A percentile compares a stretch with the other conserved stretches of the same genome.
Conservation (phyloP, 768 basidiomycete genomes). For the Rhizopogon roseolus region DNA sequence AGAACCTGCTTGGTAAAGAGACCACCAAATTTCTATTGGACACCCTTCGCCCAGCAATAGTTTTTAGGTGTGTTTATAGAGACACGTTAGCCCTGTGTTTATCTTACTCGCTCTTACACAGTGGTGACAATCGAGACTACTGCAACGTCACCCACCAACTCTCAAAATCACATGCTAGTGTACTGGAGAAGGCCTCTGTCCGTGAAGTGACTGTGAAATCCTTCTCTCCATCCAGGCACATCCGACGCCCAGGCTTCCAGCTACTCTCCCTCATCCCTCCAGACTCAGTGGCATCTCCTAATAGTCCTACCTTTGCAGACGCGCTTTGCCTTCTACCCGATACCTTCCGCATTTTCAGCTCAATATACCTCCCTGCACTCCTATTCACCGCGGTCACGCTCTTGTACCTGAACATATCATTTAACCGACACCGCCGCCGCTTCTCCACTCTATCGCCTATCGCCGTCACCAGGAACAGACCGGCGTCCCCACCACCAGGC, state of each 20-base stretch:
- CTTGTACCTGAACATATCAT: conserved; percentile 37
- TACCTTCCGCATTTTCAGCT: conserved; percentile 52
- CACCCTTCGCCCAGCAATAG: conserved; percentile 53
- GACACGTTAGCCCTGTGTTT: neutral
- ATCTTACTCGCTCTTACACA: conserved; percentile 22
- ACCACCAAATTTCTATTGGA: conserved; percentile 72
- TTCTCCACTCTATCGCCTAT: conserved; percentile 24
- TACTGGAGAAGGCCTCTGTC: conserved; percentile 25
- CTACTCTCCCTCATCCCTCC: conserved; percentile 63
- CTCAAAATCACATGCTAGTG: conserved; percentile 15
- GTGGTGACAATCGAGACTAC: conserved; percentile 90
- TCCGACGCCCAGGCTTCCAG: conserved; percentile 79
- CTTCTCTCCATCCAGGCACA: conserved; percentile 72
- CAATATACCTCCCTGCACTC: conserved; percentile 62
- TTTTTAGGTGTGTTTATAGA: conserved; percentile 59
- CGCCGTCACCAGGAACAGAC: conserved; percentile 26
- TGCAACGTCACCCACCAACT: conserved; percentile 67
- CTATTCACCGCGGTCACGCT: conserved; percentile 47
- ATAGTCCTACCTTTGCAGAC: conserved; percentile 49
- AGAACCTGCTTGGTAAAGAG: conserved; percentile 76
- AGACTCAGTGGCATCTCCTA: conserved; percentile 15
- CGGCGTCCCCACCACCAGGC: conserved; percentile 18
- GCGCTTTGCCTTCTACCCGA: conserved; percentile 78
- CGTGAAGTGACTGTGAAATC: conserved; percentile 88
- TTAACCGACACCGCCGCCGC: conserved; percentile 10